Base-by-base conservation (phyloP, 2,329 filamentous ascomycete species). In the Fusarium torreyae region DNA sequence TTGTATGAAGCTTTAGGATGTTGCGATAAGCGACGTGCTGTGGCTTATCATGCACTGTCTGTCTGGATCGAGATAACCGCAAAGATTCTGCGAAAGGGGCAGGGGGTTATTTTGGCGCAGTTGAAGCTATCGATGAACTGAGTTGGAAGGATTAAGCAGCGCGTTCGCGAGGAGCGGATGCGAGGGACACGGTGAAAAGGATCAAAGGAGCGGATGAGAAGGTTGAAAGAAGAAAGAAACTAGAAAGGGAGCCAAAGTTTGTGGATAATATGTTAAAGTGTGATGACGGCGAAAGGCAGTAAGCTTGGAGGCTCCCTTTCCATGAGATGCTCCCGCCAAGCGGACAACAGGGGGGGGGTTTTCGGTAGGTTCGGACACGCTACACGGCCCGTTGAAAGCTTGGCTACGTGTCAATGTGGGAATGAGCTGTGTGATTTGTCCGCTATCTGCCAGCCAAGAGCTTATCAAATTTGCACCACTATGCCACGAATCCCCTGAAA, bases 161-260 rank as follows among this genome's bases (percentile, higher is more conserved):
- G 55, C 34, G 55, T 28, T 40, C 43, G 44, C 20, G 51, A 39
- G 18, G 15, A 24, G 20, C 10, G 31, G 15, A 54, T 48, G 61
- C 42, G 28, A 14, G 33, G 40, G 33, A 46, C 39, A 39, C 22
- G 55, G 55, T 33, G 50, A 67, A 63, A 45, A 48, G 44, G 43
- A 46, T 53, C 13, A 64, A 70, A 77, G 72, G 74, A 77, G 72
- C 43, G 75, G 74, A 76, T 70, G 67, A 64, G 59, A 62, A 73
- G 49, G 57, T 58, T 44, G 58, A 68, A 40, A 55, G 59, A 63
- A 73, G 58, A 57, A 48, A 48, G 55, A 52, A 46, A 44, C 51
- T n/a, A 45, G 50, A 49, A 56, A 63, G 62, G 63, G 36, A 65
- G 59, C 61, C 46, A 43, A 59, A 51, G 46, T 51, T 24, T 53